Percentiles rank a stretch among this genome's conserved stretches.
Conservation (phyloP, 2,329 filamentous ascomycete species). For the Colletotrichum simmondsii region DNA sequence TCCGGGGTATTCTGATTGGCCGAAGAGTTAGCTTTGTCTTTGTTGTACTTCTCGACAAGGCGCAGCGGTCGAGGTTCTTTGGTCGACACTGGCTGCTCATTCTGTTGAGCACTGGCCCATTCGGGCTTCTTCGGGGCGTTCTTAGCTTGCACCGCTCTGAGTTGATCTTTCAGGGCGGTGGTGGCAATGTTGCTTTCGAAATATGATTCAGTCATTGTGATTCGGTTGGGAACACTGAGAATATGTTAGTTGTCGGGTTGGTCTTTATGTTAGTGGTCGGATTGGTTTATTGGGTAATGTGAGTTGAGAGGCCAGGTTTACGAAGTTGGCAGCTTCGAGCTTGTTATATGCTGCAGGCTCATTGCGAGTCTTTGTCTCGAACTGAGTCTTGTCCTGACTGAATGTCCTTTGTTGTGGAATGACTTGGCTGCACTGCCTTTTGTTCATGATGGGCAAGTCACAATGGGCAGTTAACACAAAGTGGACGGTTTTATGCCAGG, state of each 20-base stretch:
- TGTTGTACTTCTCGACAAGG: neutral
- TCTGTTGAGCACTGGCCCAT: neutral
- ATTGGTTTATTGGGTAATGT: neutral
- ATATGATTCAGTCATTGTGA: neutral
- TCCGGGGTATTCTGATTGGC: neutral
- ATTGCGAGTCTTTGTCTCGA: neutral
- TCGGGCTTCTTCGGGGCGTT: neutral
- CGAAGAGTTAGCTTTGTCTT: neutral
- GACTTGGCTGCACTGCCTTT: neutral
- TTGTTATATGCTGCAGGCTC: neutral
- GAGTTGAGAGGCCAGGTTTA: neutral
- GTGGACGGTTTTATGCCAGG: neutral
- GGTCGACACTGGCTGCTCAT: neutral
- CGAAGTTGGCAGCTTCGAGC: neutral
- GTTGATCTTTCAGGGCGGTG: neutral
- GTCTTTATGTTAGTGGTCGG: neutral
- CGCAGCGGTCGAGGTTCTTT: neutral
- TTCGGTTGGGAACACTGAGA: neutral
- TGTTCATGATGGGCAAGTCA: neutral
- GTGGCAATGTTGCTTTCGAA: neutral
- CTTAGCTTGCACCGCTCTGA: neutral
- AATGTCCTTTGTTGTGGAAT: neutral
- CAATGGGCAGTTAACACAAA: neutral
- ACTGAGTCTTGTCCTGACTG: neutral
- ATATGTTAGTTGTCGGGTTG: neutral